Evolutionary conservation across 225 moss, liverwort and hornwort genomes (phyloP).

Genomic region (Marchantia polymorpha): DNA sequence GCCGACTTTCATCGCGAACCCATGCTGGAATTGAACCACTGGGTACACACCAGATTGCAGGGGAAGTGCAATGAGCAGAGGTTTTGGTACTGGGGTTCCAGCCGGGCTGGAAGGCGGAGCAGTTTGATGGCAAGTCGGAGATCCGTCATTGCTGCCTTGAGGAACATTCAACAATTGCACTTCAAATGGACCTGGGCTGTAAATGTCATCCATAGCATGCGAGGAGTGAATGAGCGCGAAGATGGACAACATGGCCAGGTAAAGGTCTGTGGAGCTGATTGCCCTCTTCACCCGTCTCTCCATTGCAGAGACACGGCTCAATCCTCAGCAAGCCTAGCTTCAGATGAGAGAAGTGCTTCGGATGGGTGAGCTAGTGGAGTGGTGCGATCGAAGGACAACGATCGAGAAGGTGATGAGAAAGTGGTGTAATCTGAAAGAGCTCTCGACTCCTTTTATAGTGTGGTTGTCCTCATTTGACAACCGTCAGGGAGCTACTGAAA

Average conservation of each 20-base stretch:
- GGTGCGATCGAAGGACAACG: too few relatives aligned
- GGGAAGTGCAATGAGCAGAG: conserved; percentile 8
- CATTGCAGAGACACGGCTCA: too few relatives aligned
- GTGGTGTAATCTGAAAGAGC: too few relatives aligned
- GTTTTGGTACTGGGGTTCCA: neutral
- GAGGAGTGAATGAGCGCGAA: neutral
- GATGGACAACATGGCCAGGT: neutral
- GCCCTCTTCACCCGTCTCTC: too few relatives aligned
- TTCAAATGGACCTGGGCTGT: neutral
- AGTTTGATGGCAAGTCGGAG: neutral
- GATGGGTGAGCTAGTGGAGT: too few relatives aligned
- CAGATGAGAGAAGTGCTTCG: too few relatives aligned
- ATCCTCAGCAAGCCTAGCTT: too few relatives aligned
- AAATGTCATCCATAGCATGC: conserved; percentile 8
- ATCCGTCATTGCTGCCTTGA: neutral
- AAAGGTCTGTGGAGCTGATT: neutral
- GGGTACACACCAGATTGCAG: conserved; percentile 16
- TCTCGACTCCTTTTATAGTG: too few relatives aligned
- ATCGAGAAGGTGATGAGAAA: too few relatives aligned
- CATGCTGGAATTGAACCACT: conserved; percentile 19
- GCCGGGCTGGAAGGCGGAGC: neutral
- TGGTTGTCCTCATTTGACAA: too few relatives aligned
- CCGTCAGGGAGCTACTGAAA: too few relatives aligned
- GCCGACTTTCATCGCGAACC: conserved; percentile 5
- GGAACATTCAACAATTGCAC: neutral